Base-by-base conservation (phyloP, 1,284 basidiomycete species). In the Naganishia liquefaciens region DNA sequence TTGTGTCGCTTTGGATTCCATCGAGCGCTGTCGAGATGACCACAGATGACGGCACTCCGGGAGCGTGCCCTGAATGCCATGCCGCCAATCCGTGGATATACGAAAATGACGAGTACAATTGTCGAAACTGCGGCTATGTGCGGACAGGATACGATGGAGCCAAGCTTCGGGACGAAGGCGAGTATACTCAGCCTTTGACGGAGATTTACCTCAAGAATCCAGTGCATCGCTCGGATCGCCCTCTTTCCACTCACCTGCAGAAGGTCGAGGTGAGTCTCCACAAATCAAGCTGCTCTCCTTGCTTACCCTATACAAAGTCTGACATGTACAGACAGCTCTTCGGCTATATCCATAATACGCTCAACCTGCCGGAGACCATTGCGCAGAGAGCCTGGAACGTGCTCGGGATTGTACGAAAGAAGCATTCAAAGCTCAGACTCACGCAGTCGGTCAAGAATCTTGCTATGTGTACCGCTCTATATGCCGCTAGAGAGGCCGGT, bases 181-280 rank as follows among this genome's bases (percentile, higher is more conserved):
- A 60, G 37, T 60, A 60, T 25, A 23, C 39, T 46, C 23, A 19
- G 9, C 55, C 55, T 21, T 39, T 60, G 23, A 39, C 47, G 30
- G 55, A 60, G 13, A 46, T 60, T 23, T 60, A 60, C 33, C 46
- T 60, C 55, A 60, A 49, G 21, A 60, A 60, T 37, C 55, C 55
- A 25, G 46, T 33, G 11, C 25, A 21, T 40, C 55, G 15, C 33
- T 37, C 33, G 33, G 33, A 37, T 37, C 33, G 33, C 33, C 33
- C 33, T 37, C 33, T 37, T 37, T 37, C 33, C 33, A 37, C 33
- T 37, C 33, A 37, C 33, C 13, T 21, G 51, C n/a, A 37, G 23
- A 53, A 53, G 17, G 13, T 39, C 46, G 54, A 30, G 25, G 37
- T 47, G 21, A 50, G 27, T 40, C 1, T 19, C 19, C 9, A 30